Percentiles rank a stretch among this genome's conserved stretches.
Evolutionary conservation across 768 basidiomycete species (phyloP).

Genomic region (Phylloporus arenicola): DNA sequence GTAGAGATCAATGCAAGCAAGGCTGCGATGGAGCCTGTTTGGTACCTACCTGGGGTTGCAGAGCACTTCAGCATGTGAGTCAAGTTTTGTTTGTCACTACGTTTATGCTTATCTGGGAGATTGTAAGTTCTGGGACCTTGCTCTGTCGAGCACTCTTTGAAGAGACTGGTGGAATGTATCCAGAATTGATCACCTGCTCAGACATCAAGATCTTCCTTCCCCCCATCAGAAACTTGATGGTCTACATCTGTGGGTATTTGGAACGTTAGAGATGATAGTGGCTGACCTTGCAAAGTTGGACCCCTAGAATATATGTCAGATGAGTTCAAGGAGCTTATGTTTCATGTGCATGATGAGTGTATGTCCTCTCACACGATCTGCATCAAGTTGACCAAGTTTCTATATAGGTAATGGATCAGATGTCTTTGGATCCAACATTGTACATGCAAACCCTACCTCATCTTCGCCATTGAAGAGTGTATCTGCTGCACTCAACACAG

Average conservation of each 20-base stretch:
- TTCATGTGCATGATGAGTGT: slow-evolving; percentile 95
- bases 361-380: slow-evolving; percentile 16
- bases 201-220: slow-evolving; percentile 96
- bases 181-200: slow-evolving; percentile 90
- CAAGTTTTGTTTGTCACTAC: not conserved
- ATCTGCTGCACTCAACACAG: slow-evolving; percentile 77
- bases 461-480: slow-evolving; percentile 91
- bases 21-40: slow-evolving; percentile 94
- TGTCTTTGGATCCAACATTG: slow-evolving; percentile 91
- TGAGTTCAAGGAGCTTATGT: slow-evolving; percentile 70
- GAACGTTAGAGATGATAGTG: not conserved
- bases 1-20: slow-evolving; percentile 88
- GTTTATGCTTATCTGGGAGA: not conserved
- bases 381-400: not conserved
- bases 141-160: slow-evolving; percentile 92
- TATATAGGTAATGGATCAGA: slow-evolving; percentile 81
- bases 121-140: slow-evolving; percentile 65
- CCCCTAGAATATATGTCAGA: slow-evolving; percentile 75
- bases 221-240: slow-evolving; percentile 86
- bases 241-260: slow-evolving; percentile 73
- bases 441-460: slow-evolving; percentile 89
- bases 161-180: slow-evolving; percentile 94
- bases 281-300: slow-evolving; percentile 51
- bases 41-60: slow-evolving; percentile 92
- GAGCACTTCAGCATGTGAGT: slow-evolving; percentile 89